Evolutionary conservation across 139 green algal genomes (phyloP), one percentile per base, ranked within the genome.

Genomic region (Chlamydomonas asymmetrica): DNA sequence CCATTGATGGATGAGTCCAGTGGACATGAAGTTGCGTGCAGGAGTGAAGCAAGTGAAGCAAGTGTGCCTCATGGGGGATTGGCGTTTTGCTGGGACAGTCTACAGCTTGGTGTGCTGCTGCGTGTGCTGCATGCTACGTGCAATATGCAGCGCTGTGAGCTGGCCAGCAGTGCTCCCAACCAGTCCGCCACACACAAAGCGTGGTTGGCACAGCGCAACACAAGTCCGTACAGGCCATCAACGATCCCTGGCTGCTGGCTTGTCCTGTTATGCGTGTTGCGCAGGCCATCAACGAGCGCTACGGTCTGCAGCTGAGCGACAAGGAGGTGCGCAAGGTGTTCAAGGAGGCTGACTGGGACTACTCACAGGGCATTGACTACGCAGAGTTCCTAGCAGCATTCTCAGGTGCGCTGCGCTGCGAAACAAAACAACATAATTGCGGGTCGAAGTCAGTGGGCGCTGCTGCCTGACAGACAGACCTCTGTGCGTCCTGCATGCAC

Each of bases 241-340:
- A n/a, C n/a, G n/a, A n/a, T n/a, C n/a, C n/a, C n/a, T n/a, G n/a
- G n/a, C n/a, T n/a, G n/a, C n/a, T n/a, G n/a, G n/a, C n/a, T n/a
- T n/a, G n/a, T n/a, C n/a, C n/a, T n/a, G n/a, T n/a, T n/a, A 10
- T 71, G 38, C 35, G 39, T 73, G 57, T 65, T 32, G 25, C 27
- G 43, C 45, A 62, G 65, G 7, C 39, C 20, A 40, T 61, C 41
- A 37, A 73, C 31, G 43, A 34, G 71, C 57, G 59, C 7, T 32
- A 81, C 45, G 35, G 37, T 6, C 65, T 81, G 20, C 66, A 75
- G n/a, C 65, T 81, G 31, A 76, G 54, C 66, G 75, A 81, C 5
- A 60, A 75, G 38, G 68, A 81, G 52, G 71, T 81, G 31, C 20
- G 4, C 41, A 57, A 67, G 35, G 45, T 74, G 5, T 81, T 78